Conservation (phyloP, 306 rosid genomes). For the Quercus cerris region DNA sequence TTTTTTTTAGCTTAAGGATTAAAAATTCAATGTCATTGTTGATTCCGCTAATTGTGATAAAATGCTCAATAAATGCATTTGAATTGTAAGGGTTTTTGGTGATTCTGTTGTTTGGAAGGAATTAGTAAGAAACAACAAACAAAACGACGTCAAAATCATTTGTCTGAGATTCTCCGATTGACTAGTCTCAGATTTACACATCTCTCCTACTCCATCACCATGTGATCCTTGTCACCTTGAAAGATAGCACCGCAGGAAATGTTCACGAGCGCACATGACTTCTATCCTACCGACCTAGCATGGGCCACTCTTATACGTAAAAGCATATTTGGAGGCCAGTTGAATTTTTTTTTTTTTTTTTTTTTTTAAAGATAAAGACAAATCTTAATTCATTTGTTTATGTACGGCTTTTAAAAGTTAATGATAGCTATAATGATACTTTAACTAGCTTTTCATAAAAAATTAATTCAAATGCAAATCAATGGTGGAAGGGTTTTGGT, state of each 20-base stretch:
- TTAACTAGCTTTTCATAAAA: too few relatives aligned
- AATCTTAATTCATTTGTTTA: too few relatives aligned
- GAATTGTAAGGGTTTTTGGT: not conserved
- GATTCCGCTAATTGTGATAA: too few relatives aligned
- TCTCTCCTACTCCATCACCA: not conserved
- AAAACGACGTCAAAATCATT: not conserved
- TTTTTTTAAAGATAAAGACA: too few relatives aligned
- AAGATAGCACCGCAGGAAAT: not conserved
- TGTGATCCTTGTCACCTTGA: not conserved
- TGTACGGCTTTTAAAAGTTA: too few relatives aligned
- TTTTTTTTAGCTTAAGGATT: too few relatives aligned
- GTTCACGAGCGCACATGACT: constrained; percentile 3
- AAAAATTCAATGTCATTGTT: too few relatives aligned
- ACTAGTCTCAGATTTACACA: not conserved
- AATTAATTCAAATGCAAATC: too few relatives aligned
- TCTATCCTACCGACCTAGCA: not conserved
- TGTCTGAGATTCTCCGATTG: not conserved
- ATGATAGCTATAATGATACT: too few relatives aligned
- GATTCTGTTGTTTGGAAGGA: not conserved
- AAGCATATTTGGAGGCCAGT: too few relatives aligned
- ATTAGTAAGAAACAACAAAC: not conserved
- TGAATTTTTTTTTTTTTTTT: too few relatives aligned
- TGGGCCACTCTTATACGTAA: not conserved
- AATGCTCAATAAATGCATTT: not conserved
- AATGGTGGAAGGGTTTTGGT: too few relatives aligned